Conservation (phyloP, 257 asterid species). For the Euphrasia confusa region DNA sequence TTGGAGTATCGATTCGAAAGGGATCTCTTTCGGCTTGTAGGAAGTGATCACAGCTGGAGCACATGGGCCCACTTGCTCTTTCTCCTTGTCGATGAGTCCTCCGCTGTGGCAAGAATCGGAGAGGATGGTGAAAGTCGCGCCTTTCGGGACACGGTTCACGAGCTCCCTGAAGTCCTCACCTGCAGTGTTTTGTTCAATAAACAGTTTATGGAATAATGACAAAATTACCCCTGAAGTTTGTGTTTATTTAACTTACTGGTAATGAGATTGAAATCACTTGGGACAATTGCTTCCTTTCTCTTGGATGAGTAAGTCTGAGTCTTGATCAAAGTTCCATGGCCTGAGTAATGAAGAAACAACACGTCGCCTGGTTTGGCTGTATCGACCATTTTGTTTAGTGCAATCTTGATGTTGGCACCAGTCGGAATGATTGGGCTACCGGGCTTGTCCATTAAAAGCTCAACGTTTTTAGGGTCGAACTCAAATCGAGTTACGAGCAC, state of each 20-base stretch:
- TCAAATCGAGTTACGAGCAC: slow-evolving; percentile 48
- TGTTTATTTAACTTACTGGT: slow-evolving; percentile 46
- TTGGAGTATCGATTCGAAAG: slow-evolving; percentile 40
- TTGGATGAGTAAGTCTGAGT: slow-evolving; percentile 22
- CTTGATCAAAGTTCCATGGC: slow-evolving; percentile 63
- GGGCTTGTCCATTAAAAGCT: slow-evolving; percentile 54
- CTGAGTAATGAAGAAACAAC: slow-evolving; percentile 70
- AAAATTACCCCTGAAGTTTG: not conserved
- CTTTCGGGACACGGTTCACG: slow-evolving; percentile 63
- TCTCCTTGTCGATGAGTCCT: slow-evolving; percentile 87
- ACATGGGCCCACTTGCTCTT: slow-evolving; percentile 74
- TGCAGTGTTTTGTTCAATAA: slow-evolving; percentile 19
- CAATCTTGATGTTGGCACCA: slow-evolving; percentile 62
- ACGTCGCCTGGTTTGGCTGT: slow-evolving; percentile 52
- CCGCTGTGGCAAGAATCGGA: slow-evolving; percentile 94
- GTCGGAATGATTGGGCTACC: slow-evolving; percentile 56
- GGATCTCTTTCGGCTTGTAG: slow-evolving; percentile 46
- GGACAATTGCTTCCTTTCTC: slow-evolving; percentile 68
- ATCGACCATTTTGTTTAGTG: slow-evolving; percentile 49
- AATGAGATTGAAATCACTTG: slow-evolving; percentile 72
- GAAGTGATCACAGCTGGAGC: slow-evolving; percentile 6
- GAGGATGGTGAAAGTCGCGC: slow-evolving; percentile 71
- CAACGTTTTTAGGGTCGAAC: slow-evolving; percentile 33
- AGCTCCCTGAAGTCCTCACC: slow-evolving; percentile 71
- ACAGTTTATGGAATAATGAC: no score